These are phyloP conservation scores for Trichothecium roseum DNA, from an alignment of 2,329 filamentous ascomycete species.

Conservation along the genomic window DNA sequence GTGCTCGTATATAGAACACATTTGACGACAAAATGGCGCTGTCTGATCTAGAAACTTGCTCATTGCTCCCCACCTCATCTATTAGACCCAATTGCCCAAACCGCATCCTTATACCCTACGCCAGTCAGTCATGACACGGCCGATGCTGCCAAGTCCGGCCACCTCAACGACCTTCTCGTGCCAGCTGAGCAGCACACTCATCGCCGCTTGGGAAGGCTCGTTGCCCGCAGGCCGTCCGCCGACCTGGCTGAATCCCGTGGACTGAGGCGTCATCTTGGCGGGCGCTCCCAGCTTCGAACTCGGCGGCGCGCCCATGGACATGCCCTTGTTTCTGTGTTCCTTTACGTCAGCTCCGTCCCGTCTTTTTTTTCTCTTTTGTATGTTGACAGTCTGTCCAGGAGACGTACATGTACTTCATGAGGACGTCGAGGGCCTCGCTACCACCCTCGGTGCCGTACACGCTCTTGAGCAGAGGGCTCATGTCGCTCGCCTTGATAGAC, in stretches of 20 bases:
- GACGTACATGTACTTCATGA: slow-evolving; percentile 95
- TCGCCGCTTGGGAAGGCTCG: slow-evolving; percentile 71
- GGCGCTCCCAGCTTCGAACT: slow-evolving; percentile 30
- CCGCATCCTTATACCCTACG: slow-evolving; percentile 49
- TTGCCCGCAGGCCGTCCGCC: slow-evolving; percentile 40
- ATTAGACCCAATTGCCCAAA: neutral
- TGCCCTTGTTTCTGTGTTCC: slow-evolving; percentile 70
- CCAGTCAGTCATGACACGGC: slow-evolving; percentile 92
- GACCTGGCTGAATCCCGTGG: slow-evolving; percentile 83
- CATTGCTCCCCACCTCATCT: neutral
- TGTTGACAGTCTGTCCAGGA: neutral
- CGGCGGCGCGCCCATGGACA: slow-evolving; percentile 43
- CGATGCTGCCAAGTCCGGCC: slow-evolving; percentile 82
- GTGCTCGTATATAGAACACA: slow-evolving; percentile 4
- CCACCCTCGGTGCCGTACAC: slow-evolving; percentile 74
- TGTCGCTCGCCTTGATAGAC: slow-evolving; percentile 92
- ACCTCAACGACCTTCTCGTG: slow-evolving; percentile 97
- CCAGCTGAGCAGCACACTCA: slow-evolving; percentile 97
- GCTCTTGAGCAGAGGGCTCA: slow-evolving; percentile 76
- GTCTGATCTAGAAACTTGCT: slow-evolving; percentile 2
- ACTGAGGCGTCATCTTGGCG: slow-evolving; percentile 54
- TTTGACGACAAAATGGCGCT: slow-evolving; percentile 5
- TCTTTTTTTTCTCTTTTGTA: no score
- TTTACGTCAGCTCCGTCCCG: no score
- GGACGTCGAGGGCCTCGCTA: slow-evolving; percentile 74